These are phyloP conservation scores for Stropharia rugosoannulata DNA, from an alignment of 768 basidiomycete species.

Conservation along the genomic window DNA sequence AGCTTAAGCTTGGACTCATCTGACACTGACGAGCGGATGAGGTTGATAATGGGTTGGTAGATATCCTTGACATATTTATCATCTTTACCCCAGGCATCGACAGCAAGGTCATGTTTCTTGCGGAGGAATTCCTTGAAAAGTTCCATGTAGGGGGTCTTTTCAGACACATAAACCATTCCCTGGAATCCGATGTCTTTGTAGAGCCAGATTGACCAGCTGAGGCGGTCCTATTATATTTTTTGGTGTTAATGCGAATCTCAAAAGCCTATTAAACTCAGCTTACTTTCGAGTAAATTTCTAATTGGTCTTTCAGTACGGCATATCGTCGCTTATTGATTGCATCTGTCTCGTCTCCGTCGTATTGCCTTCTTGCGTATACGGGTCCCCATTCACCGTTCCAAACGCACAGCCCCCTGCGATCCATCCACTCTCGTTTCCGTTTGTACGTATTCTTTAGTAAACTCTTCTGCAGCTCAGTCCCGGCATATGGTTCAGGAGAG, in stretches of 20 bases:
- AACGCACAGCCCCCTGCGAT: constrained; percentile 59
- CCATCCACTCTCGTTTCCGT: constrained; percentile 77
- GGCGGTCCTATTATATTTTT: constrained; percentile 41
- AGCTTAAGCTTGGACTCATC: constrained; percentile 44
- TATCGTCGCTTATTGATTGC: constrained; percentile 65
- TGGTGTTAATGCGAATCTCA: not conserved
- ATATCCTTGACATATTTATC: constrained; percentile 52
- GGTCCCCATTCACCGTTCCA: constrained; percentile 88
- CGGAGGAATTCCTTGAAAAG: constrained; percentile 65
- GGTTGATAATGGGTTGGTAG: constrained; percentile 66
- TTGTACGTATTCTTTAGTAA: constrained; percentile 56
- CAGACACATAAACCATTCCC: constrained; percentile 76
- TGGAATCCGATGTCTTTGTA: constrained; percentile 85
- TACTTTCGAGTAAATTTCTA: constrained; percentile 68
- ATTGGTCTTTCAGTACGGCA: constrained; percentile 68
- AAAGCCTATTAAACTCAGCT: constrained; percentile 3
- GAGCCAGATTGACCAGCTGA: constrained; percentile 85
- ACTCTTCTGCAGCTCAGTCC: constrained; percentile 49
- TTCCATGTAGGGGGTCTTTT: constrained; percentile 67
- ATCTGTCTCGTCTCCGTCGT: constrained; percentile 63
- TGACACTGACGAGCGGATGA: constrained; percentile 53
- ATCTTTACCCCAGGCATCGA: constrained; percentile 80
- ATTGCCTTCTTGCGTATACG: constrained; percentile 67
- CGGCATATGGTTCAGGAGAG: constrained; percentile 56
- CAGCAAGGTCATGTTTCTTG: constrained; percentile 74